Conservation (phyloP, 2,329 filamentous ascomycete species). For the Thelonectria olida region DNA sequence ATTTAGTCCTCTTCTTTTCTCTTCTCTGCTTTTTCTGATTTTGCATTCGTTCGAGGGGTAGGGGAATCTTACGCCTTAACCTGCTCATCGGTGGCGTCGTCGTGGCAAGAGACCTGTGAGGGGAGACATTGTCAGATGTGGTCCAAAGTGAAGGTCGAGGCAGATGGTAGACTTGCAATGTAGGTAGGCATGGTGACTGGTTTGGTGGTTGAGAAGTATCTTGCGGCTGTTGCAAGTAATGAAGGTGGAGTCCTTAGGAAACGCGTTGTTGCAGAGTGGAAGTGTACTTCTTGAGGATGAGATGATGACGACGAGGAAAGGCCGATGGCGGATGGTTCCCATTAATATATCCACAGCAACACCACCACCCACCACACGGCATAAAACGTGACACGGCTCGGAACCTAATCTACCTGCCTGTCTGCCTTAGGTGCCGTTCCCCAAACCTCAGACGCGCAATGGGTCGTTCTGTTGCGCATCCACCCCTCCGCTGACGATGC, state of each 20-base stretch:
- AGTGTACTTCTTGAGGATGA: slow-evolving; percentile 18
- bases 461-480: slow-evolving; percentile 14
- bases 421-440: not conserved
- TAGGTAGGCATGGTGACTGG: slow-evolving; percentile 61
- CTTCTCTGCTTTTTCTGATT: not conserved
- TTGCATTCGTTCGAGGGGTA: not conserved
- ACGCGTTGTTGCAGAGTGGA: slow-evolving; percentile 13
- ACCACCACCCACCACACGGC: slow-evolving; percentile 15
- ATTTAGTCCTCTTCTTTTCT: not conserved
- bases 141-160: not conserved
- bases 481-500: not conserved
- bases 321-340: slow-evolving; percentile 29
- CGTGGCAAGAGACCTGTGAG: slow-evolving; percentile 80
- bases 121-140: slow-evolving; percentile 24
- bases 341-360: slow-evolving; percentile 32
- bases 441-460: not conserved
- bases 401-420: slow-evolving; percentile 23
- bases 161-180: slow-evolving; percentile 54
- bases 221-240: slow-evolving; percentile 17
- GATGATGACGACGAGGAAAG: slow-evolving; percentile 12
- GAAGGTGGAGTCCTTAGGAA: slow-evolving; percentile 22
- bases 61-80: slow-evolving; percentile 67
- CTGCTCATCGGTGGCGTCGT: slow-evolving; percentile 71
- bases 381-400: slow-evolving; percentile 36
- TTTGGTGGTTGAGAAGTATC: slow-evolving; percentile 17